These are phyloP conservation scores for Naganishia antarctica DNA, from an alignment of 768 basidiomycete species.

Conservation along the genomic window DNA sequence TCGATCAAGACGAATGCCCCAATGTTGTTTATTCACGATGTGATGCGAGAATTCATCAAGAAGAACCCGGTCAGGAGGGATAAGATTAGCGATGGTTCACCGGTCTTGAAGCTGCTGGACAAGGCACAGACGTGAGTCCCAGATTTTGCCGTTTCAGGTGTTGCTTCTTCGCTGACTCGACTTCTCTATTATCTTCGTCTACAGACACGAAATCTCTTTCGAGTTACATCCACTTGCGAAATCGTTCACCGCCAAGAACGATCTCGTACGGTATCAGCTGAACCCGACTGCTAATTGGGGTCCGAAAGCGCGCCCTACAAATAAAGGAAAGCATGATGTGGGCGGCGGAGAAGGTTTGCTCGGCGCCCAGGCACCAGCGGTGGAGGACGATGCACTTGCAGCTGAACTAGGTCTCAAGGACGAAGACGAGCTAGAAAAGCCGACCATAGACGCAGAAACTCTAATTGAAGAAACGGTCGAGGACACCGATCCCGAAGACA, in stretches of 20 bases:
- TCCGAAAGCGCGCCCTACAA: conserved; percentile 56
- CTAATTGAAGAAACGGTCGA: conserved; percentile 11
- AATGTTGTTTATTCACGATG: conserved; percentile 66
- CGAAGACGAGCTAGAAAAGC: conserved; percentile 15
- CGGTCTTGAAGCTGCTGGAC: conserved; percentile 63
- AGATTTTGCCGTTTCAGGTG: no score
- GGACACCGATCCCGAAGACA: neutral
- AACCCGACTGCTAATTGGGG: conserved; percentile 95
- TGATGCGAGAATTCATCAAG: conserved; percentile 81
- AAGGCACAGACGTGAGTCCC: conserved; percentile 64
- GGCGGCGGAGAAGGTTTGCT: conserved; percentile 4
- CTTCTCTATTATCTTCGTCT: neutral
- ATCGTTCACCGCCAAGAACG: conserved; percentile 27
- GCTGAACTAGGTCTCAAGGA: conserved; percentile 12
- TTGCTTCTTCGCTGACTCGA: no score
- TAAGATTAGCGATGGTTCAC: conserved; percentile 71
- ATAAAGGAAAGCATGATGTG: conserved; percentile 9
- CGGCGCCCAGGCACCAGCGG: neutral
- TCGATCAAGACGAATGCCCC: conserved; percentile 86
- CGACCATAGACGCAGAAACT: neutral
- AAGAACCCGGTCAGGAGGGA: conserved; percentile 74
- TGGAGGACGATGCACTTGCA: neutral
- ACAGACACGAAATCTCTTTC: conserved; percentile 63
- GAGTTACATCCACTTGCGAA: conserved; percentile 63
- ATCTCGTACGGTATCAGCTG: conserved; percentile 53